A percentile compares a stretch with the other conserved stretches of the same genome.
Evolutionary conservation across 495 filamentous ascomycete genomes (phyloP).

Genomic region (Lophiostoma macrostomum): DNA sequence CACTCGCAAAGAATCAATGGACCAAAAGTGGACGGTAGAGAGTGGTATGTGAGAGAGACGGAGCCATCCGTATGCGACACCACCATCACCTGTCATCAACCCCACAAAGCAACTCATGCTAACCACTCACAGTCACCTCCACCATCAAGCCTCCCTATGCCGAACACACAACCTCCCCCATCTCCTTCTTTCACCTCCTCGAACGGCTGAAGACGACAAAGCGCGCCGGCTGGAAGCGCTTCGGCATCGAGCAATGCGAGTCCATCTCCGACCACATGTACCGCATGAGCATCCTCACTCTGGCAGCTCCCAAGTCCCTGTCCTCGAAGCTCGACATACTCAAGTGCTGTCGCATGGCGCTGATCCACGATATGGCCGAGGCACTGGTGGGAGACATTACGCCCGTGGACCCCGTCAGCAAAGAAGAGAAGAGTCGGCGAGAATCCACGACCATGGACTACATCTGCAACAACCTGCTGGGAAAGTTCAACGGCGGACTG

Average conservation of each 20-base stretch:
- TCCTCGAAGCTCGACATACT: conserved; percentile 66
- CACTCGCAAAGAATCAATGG: conserved; percentile 8
- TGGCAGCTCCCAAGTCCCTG: conserved; percentile 82
- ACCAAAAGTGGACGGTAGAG: conserved; percentile 36
- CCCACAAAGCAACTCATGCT: not conserved
- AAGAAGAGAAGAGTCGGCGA: conserved; percentile 77
- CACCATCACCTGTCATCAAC: conserved; percentile 2
- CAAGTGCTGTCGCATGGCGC: conserved; percentile 86
- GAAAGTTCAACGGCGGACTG: conserved; percentile 65
- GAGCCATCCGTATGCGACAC: conserved; percentile 30
- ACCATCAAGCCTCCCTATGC: conserved; percentile 52
- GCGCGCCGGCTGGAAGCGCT: conserved; percentile 91
- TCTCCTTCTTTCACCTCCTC: conserved; percentile 91
- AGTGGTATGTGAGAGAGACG: conserved; percentile 36
- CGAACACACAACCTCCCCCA: conserved; percentile 64
- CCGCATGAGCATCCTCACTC: conserved; percentile 93
- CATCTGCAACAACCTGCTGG: conserved; percentile 67
- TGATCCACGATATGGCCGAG: conserved; percentile 98
- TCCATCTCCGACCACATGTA: conserved; percentile 99
- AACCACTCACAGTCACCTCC: conserved; percentile 37
- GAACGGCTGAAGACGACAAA: conserved; percentile 92
- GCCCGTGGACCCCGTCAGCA: conserved; percentile 70
- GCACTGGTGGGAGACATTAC: conserved; percentile 94
- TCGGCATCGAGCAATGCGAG: conserved; percentile 70
- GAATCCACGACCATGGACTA: conserved; percentile 89